Percentiles rank a stretch among this genome's conserved stretches.
Evolutionary conservation across 192 early-diverging fungal genomes (phyloP).

Genomic region (Powellomyces hirtus): DNA sequence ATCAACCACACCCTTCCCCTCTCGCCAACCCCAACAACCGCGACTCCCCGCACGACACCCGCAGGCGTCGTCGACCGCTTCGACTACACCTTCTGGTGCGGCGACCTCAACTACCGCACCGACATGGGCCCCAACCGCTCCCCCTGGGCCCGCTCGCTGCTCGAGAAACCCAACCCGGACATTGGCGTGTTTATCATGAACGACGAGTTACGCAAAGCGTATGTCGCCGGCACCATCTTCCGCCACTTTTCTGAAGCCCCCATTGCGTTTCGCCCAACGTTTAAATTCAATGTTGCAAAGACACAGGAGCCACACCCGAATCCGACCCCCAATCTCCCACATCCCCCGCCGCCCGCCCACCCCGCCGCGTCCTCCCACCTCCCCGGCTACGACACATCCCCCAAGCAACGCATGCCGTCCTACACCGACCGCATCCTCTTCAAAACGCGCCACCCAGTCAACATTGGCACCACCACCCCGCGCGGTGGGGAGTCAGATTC

Average conservation of each 20-base stretch:
- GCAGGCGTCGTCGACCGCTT: constrained; percentile 16
- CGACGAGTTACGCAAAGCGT: constrained; percentile 4
- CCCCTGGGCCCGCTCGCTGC: constrained; percentile 52
- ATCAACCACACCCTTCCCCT: constrained; percentile 17
- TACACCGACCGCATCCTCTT: constrained; percentile 94
- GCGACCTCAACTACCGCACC: constrained; percentile 93
- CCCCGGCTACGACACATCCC: constrained; percentile 39
- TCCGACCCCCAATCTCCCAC: background rate
- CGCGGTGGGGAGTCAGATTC: too few relatives aligned
- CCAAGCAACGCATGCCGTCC: constrained; percentile 77
- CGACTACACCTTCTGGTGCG: constrained; percentile 80
- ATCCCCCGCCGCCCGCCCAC: background rate
- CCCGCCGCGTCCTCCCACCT: constrained; percentile 37
- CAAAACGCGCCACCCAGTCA: constrained; percentile 40
- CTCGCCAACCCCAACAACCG: background rate
- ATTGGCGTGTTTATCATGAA: constrained; percentile 11
- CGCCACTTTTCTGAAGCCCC: constrained; percentile 73
- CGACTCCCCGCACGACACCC: background rate
- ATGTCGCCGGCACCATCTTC: constrained; percentile 62
- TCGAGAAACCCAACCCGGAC: constrained; percentile 4
- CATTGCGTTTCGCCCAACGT: constrained; percentile 84
- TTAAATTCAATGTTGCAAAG: constrained; percentile 70
- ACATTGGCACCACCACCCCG: background rate
- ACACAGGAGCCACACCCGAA: constrained; percentile 51
- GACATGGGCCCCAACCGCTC: constrained; percentile 55